Base-by-base conservation (phyloP, 176 grass and related monocot species). In the Aegilops tauschii region DNA sequence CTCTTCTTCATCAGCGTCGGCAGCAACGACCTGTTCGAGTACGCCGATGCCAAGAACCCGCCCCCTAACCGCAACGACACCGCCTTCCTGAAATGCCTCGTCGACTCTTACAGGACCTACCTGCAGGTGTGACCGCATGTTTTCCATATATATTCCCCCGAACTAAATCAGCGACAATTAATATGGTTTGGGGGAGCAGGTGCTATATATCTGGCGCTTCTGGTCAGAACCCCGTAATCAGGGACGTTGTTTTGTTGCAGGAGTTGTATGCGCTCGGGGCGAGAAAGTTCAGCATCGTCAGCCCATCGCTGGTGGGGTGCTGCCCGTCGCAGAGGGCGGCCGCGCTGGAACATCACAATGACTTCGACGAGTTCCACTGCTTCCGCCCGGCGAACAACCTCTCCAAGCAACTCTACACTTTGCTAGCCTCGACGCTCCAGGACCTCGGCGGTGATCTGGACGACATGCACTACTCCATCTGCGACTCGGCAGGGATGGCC, bases 1-100 rank as follows among this genome's bases (percentile, higher is more conserved):
- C 82, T 92, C 70, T 66, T 95, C 80, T 90, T 95, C 83, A 70
- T 92, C 69, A 92, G 86, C 83, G 27, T 21, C 31, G 93, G 93
- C 56, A 92, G 88, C 86, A 95, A 95, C 45, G 93, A 95, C 66
- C 12, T 95, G 49, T 92, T 95, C 59, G 83, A 87, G 69, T 85
- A 80, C 67, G 17, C 4, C 73, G 45, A 17, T 3, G 21, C 3
- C 21, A 8, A 10, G 50, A 54, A 5, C 50, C 50, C 4, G 2
- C 1, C 1, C 6, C 18, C 86, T 32, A 56, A 18, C 65, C 74
- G 3, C 7, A 71, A 92, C 30, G 65, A 70, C 30, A 82, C 80
- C 9, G 36, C 17, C 6, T 45, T 77, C 18, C 37, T 95, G 82
- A 20, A 66, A 23, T 5, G 3, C 16, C 89, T 92, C 70, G 37